These are phyloP conservation scores for Xylaria polymorpha DNA, from an alignment of 2,329 filamentous ascomycete genomes.

Conservation along the genomic window DNA sequence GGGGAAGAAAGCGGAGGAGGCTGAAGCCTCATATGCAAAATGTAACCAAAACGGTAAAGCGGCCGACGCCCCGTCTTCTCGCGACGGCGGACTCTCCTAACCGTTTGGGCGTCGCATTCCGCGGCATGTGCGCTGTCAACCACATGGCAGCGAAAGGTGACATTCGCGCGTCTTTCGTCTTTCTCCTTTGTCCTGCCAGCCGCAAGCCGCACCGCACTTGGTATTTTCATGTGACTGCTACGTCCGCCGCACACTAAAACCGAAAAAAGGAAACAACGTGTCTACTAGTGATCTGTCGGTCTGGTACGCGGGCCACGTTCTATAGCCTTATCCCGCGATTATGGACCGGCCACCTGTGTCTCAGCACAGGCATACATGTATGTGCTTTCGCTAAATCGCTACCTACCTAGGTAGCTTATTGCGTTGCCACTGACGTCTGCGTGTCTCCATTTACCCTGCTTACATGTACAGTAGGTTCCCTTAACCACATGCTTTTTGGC, in stretches of 20 bases:
- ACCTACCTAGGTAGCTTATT: not conserved
- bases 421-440: not conserved
- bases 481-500: not conserved
- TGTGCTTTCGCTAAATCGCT: constrained; percentile 18
- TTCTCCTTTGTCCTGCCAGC: not conserved
- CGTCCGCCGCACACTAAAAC: not conserved
- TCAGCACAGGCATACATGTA: not conserved
- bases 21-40: constrained; percentile 17
- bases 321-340: constrained; percentile 2
- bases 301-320: constrained; percentile 7
- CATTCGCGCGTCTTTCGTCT: not conserved
- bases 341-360: not conserved
- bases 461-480: too few relatives aligned
- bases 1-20: constrained; percentile 20
- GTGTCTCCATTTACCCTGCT: not conserved
- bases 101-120: constrained; percentile 4
- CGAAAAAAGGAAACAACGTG: constrained; percentile 8
- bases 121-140: not conserved
- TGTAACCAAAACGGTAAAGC: constrained; percentile 9
- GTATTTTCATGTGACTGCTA: not conserved
- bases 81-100: not conserved
- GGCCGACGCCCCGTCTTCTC: constrained; percentile 9
- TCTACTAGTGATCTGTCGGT: not conserved
- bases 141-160: not conserved
- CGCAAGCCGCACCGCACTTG: not conserved